Conservation (phyloP, 305 asterid species). For the Coffea humblotiana region DNA sequence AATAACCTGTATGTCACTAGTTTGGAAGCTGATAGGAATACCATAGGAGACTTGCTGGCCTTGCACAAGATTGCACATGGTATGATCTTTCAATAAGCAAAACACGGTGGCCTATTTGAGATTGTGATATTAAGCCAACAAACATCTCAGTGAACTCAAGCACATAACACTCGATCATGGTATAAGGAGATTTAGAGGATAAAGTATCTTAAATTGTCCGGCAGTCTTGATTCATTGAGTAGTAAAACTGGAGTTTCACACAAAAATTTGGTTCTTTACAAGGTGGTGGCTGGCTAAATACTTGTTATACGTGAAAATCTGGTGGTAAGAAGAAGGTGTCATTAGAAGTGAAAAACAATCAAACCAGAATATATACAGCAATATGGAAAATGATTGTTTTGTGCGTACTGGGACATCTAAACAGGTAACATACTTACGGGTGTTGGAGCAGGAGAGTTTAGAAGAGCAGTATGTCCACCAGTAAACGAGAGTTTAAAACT, state of each 20-base stretch:
- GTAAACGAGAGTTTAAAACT: conserved; percentile 38
- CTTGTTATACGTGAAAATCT: too few species aligned
- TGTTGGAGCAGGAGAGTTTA: conserved; percentile 56
- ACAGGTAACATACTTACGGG: conserved; percentile 48
- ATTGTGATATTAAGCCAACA: neutral
- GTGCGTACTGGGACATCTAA: neutral
- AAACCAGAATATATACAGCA: neutral
- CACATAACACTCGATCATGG: neutral
- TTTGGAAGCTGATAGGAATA: neutral
- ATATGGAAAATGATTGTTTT: neutral
- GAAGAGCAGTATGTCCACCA: conserved; percentile 58
- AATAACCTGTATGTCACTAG: neutral
- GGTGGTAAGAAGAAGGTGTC: neutral
- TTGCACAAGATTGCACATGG: neutral
- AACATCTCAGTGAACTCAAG: conserved; percentile 2
- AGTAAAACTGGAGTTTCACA: neutral
- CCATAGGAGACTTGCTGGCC: neutral
- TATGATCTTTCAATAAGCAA: neutral
- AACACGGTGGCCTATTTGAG: neutral
- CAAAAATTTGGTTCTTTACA: neutral
- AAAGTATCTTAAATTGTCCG: neutral
- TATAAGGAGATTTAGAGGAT: neutral
- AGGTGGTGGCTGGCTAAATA: neutral
- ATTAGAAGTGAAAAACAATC: neutral
- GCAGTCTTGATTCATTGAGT: neutral